Conservation (phyloP, 768 basidiomycete genomes). For the Chalciporus sphaerocephalus region DNA sequence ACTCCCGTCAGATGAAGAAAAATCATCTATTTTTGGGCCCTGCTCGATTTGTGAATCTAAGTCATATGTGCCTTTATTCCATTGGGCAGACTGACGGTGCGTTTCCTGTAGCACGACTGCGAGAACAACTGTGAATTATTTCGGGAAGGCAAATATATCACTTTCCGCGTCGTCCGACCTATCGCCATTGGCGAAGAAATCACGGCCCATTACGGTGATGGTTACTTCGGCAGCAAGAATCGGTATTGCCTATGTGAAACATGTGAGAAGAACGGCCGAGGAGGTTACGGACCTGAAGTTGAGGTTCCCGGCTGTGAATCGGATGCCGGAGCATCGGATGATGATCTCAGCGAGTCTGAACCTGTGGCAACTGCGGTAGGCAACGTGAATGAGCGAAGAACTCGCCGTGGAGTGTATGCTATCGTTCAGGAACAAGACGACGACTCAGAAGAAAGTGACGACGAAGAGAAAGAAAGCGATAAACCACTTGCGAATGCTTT, state of each 20-base stretch:
- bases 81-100: neutral
- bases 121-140: constrained; percentile 86
- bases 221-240: constrained; percentile 73
- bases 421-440: constrained; percentile 56
- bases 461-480: constrained; percentile 46
- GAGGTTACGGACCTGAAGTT: constrained; percentile 62
- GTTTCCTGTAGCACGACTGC: constrained; percentile 70
- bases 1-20: constrained; percentile 88
- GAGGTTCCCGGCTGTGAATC: constrained; percentile 47
- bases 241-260: constrained; percentile 82
- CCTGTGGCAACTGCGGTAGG: constrained; percentile 46
- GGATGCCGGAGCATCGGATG: constrained; percentile 38
- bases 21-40: constrained; percentile 89
- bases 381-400: constrained; percentile 76
- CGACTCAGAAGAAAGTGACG: constrained; percentile 59
- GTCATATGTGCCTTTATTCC: constrained; percentile 25
- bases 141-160: constrained; percentile 85
- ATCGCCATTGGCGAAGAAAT: constrained; percentile 83
- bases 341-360: constrained; percentile 35
- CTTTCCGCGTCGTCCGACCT: constrained; percentile 75
- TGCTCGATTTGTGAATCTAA: constrained; percentile 88
- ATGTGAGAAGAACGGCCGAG: constrained; percentile 70
- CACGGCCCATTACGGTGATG: constrained; percentile 86
- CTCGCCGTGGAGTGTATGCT: constrained; percentile 78
- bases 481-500: constrained; percentile 44